Base-by-base conservation (phyloP, 768 basidiomycete genomes). In the Calocybe cyanea region DNA sequence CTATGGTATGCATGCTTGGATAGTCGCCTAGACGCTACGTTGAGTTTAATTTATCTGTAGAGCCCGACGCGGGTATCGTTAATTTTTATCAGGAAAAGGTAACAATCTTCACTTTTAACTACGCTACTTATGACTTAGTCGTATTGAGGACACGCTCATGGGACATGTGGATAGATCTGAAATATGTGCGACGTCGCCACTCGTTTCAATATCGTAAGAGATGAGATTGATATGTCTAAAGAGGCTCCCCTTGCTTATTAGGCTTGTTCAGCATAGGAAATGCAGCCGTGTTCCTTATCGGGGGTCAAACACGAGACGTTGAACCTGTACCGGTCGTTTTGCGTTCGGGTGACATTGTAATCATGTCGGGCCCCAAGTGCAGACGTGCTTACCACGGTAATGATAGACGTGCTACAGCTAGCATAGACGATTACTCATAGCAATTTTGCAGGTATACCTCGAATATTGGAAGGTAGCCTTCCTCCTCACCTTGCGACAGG, bases 101-200 rank as follows among this genome's bases (percentile, higher is more conserved):
- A 24, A 32, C 57, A 18, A 13, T 31, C 2, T 17, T 41, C 15
- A 21, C 2, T 20, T 13, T 13, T 7, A 19, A 25, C 43, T 15
- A 38, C 25, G 32, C 41, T 15, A 40, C 45, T 21, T 37, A 45
- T 2, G 11, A n/a, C 49, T n/a, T n/a, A n/a, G n/a, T n/a, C n/a
- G n/a, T n/a, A n/a, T n/a, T n/a, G n/a, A 83, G 78, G 93, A 98
- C 52, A 90, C 92, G 0, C 78, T 99, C 15, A 97, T 97, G 87
- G 95, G 81, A 0, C 95, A 99, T 62, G 91, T 96, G n/a, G 95
- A 99, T 63, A 87, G 90, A 15, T 92, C 94, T 17, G 95, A 99
- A 66, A 76, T 95, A 7, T 95, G 93, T 55, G 83, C 91, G 2
- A 90, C 90, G 4, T 85, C 91, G 0, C 95, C 95, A 0, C 76